A percentile compares a stretch with the other conserved stretches of the same genome.
phyloP scores from a whole-genome alignment of 495 filamentous ascomycete genomes.

The Penicillium argentinense region DNA sequence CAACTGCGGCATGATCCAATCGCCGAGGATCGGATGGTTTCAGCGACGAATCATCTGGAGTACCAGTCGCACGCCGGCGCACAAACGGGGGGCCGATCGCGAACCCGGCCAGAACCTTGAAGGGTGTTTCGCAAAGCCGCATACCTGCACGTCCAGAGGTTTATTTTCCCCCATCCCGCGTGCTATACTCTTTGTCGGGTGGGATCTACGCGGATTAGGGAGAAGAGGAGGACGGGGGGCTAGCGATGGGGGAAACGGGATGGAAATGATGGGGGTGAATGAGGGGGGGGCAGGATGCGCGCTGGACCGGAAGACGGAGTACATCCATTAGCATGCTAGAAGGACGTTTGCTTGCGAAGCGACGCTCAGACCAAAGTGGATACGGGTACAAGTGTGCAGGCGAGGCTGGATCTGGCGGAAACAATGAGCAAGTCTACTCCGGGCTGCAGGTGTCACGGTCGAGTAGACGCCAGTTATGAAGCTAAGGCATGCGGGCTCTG shows the following conservation, averaged over 20 bases:
- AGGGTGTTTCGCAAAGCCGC: background rate
- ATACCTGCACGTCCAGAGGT: background rate
- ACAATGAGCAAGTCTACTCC: constrained; percentile 10
- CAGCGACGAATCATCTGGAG: constrained; percentile 13
- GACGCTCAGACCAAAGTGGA: constrained; percentile 22
- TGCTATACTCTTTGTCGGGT: too few relatives aligned
- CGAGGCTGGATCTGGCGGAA: constrained; percentile 13
- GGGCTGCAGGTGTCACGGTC: constrained; percentile 14
- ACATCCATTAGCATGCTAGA: too few relatives aligned
- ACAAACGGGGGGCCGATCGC: constrained; percentile 14
- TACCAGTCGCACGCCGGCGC: constrained; percentile 17
- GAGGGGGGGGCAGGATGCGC: too few relatives aligned
- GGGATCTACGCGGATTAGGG: too few relatives aligned
- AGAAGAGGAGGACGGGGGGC: too few relatives aligned
- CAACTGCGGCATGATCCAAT: constrained; percentile 4
- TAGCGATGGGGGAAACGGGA: too few relatives aligned
- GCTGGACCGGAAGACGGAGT: too few relatives aligned
- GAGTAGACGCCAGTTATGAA: background rate
- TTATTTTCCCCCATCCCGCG: too few relatives aligned
- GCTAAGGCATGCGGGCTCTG: constrained; percentile 7
- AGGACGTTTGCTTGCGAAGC: constrained; percentile 15
- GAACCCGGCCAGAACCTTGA: constrained; percentile 18
- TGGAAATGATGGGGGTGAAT: too few relatives aligned
- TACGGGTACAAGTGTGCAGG: constrained; percentile 20
- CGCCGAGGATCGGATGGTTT: constrained; percentile 23